Evolutionary conservation across 1,284 basidiomycete species (phyloP), one percentile per base, ranked within the genome.

Genomic region (Grifola frondosa): DNA sequence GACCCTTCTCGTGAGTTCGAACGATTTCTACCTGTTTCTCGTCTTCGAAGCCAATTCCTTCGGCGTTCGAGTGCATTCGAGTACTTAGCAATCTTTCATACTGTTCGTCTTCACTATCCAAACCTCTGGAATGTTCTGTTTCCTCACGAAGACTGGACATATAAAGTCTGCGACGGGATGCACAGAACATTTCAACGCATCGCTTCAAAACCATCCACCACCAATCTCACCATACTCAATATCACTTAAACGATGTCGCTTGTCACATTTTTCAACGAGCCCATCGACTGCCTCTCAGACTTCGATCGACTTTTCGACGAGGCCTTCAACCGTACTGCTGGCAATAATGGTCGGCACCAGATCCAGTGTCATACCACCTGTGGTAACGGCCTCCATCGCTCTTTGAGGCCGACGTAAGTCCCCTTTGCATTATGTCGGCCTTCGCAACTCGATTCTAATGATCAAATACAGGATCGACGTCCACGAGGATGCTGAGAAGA

Each of bases 301-400:
- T 69, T 77, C 31, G 73, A 75, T 23, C 70, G 69, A 51, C 60
- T 77, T 54, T 66, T 79, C 30, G 73, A 77, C 49, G 68, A 77
- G 24, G 64, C 69, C 2, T 61, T 75, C 29, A 47, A 66, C 35
- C 58, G 46, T 44, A 60, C 49, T 22, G 40, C 34, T 17, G 30
- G 41, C 20, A 42, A 42, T 44, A 29, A 33, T n/a, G n/a, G n/a
- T n/a, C n/a, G n/a, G n/a, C n/a, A n/a, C 29, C 44, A 54, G 42
- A 32, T 55, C 19, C 46, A 48, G 37, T 40, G 36, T 31, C 53
- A 41, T 30, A 30, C 6, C 19, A 12, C 9, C 15, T 13, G n/a
- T 6, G 19, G 17, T 19, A 13, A 19, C 33, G 22, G 6, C 9
- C n/a, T 35, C 33, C 13, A 12, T 8, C 33, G 21, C 33, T 21